Evolutionary conservation across 148 eudicot species (phyloP), one percentile per base, ranked within the genome.

Genomic region (Suaeda aralocaspica): DNA sequence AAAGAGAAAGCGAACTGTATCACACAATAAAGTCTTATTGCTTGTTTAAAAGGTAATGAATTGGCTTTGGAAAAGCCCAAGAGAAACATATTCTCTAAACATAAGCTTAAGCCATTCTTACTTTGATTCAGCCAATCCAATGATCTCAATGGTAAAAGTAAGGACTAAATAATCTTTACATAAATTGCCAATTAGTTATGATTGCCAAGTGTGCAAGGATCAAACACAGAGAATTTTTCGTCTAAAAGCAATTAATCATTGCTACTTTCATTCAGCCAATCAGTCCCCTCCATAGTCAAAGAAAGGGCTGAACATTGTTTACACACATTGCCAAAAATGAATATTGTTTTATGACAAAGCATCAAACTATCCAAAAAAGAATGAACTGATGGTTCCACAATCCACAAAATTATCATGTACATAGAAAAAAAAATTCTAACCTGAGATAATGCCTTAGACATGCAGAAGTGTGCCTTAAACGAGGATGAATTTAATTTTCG

Each of bases 391-490:
- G 50, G 31, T 22, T 22, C 9, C 4, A 45, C 26, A n/a, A n/a
- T n/a, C n/a, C n/a, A n/a, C n/a, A n/a, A n/a, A n/a, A n/a, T n/a
- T n/a, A n/a, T n/a, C n/a, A 62, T n/a, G 41, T 5, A 59, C 19
- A 21, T 21, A 57, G 55, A 42, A 65, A 36, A 46, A 71, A 5
- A 45, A 25, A 80, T 29, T 67, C 80, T 75, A 71, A 82, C 99
- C 97, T 77, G 85, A 21, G 73, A 78, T 57, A 94, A 76, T 46
- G 99, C 96, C 58, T 94, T 86, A 53, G 97, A 77, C 84, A 84
- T 87, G 67, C 76, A 81, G 73, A 76, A 79, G 55, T 86, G 79
- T 71, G 91, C 90, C 79, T 76, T 87, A 67, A 84, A 66, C 21
- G 97, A 94, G 59, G 88, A 89, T 52, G 91, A 79, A 75, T 91